These are phyloP conservation scores for Scheffersomyces segobiensis DNA, from an alignment of 1,139 yeast species.

Conservation along the genomic window DNA sequence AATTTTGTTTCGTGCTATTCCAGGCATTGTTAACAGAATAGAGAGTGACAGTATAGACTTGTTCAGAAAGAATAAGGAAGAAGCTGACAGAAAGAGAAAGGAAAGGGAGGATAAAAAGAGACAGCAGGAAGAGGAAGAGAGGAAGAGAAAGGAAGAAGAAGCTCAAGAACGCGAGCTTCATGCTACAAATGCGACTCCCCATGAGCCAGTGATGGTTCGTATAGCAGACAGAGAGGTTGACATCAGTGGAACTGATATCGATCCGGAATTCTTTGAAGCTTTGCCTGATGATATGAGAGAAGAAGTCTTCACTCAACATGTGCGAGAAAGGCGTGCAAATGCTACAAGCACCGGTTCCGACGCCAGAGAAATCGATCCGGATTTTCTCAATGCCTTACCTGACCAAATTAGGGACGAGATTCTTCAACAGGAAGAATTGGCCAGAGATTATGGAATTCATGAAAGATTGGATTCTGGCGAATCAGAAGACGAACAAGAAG, in stretches of 20 bases:
- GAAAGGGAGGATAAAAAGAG: constrained; percentile 30
- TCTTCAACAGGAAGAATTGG: constrained; percentile 63
- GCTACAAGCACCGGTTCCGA: constrained; percentile 45
- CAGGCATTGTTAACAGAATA: constrained; percentile 53
- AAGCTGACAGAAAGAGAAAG: constrained; percentile 23
- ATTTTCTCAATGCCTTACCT: constrained; percentile 80
- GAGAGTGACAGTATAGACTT: constrained; percentile 47
- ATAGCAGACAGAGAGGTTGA: constrained; percentile 83
- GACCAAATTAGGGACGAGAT: constrained; percentile 72
- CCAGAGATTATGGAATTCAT: constrained; percentile 26
- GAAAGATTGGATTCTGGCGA: constrained; percentile 10
- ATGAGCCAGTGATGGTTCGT: constrained; percentile 62
- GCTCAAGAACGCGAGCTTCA: constrained; percentile 35
- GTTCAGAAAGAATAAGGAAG: constrained; percentile 29
- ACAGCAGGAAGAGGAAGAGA: constrained; percentile 29
- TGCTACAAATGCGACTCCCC: constrained; percentile 14
- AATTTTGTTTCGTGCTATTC: constrained; percentile 45
- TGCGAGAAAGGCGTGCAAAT: constrained; percentile 65
- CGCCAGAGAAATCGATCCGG: constrained; percentile 74
- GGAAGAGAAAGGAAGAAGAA: constrained; percentile 35
- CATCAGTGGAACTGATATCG: constrained; percentile 87
- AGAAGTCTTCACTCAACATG: constrained; percentile 86
- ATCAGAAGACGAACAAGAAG: constrained; percentile 15
- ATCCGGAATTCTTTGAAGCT: constrained; percentile 87
- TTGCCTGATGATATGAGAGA: constrained; percentile 92